Conservation (phyloP, 2,329 filamentous ascomycete genomes). For the Xylaria sp. region DNA sequence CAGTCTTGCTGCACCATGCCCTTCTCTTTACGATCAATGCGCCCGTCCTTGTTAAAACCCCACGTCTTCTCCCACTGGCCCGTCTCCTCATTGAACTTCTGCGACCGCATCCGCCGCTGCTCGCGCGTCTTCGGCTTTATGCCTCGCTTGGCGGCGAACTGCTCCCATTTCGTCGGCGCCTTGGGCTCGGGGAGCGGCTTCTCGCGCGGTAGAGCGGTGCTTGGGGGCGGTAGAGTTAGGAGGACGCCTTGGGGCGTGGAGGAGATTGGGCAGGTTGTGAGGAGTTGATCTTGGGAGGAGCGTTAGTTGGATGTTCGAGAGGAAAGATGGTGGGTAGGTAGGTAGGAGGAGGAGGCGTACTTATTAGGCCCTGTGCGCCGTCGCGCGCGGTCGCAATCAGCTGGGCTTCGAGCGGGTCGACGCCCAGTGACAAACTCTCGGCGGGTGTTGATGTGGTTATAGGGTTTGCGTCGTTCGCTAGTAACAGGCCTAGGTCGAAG, state of each 20-base stretch:
- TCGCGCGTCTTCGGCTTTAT: slow-evolving; percentile 90
- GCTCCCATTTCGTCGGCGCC: slow-evolving; percentile 91
- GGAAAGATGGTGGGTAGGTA: not conserved
- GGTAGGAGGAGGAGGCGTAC: slow-evolving; percentile 60
- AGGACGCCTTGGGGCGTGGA: slow-evolving; percentile 78
- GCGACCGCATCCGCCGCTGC: slow-evolving; percentile 73
- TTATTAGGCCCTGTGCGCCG: slow-evolving; percentile 88
- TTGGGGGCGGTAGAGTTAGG: slow-evolving; percentile 77
- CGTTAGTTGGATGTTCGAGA: slow-evolving; percentile 7
- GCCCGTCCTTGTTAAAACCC: slow-evolving; percentile 71
- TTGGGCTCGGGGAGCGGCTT: slow-evolving; percentile 88
- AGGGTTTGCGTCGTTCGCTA: slow-evolving; percentile 89
- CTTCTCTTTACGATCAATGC: slow-evolving; percentile 84
- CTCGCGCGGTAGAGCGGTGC: slow-evolving; percentile 83
- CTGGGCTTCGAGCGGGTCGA: slow-evolving; percentile 68
- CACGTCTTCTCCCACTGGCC: slow-evolving; percentile 94
- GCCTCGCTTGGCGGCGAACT: slow-evolving; percentile 96
- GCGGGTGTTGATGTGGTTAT: slow-evolving; percentile 43
- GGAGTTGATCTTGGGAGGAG: slow-evolving; percentile 68
- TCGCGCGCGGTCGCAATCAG: slow-evolving; percentile 83
- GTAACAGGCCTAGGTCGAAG: slow-evolving; percentile 72
- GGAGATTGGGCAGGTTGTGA: slow-evolving; percentile 84
- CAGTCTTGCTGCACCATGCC: slow-evolving; percentile 77
- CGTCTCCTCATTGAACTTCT: slow-evolving; percentile 84
- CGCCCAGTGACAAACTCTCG: slow-evolving; percentile 59